Conservation (phyloP, 2,329 filamentous ascomycete species). For the Fonsecaea monophora region DNA sequence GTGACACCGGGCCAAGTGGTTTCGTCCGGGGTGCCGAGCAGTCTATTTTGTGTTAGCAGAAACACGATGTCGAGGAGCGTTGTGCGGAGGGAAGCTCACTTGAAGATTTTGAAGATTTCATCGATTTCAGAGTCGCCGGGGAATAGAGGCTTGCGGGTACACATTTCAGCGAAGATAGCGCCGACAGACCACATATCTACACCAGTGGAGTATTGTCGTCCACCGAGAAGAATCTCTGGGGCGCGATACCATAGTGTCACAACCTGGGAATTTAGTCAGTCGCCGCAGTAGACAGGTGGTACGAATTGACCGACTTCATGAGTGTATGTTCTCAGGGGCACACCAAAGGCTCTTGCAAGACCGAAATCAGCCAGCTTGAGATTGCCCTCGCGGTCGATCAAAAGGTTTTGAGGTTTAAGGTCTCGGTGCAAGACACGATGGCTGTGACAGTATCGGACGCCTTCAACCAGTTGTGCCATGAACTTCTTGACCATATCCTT, state of each 20-base stretch:
- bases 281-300: not conserved
- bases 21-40: constrained; percentile 84
- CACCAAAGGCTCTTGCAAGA: constrained; percentile 86
- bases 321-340: constrained; percentile 88
- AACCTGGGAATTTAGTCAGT: constrained; percentile 27
- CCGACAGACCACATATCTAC: constrained; percentile 97
- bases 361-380: constrained; percentile 91
- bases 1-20: constrained; percentile 87
- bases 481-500: constrained; percentile 89
- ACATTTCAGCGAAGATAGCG: constrained; percentile 97
- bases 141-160: constrained; percentile 89
- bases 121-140: constrained; percentile 92
- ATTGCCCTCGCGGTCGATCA: constrained; percentile 86
- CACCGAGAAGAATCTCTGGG: constrained; percentile 87
- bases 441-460: constrained; percentile 85
- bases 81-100: constrained; percentile 58
- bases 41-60: constrained; percentile 52
- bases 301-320: constrained; percentile 68
- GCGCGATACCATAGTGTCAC: constrained; percentile 69
- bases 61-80: constrained; percentile 3
- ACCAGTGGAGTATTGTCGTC: constrained; percentile 89
- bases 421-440: constrained; percentile 88
- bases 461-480: constrained; percentile 85
- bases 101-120: constrained; percentile 94
- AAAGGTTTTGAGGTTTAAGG: constrained; percentile 86